phyloP scores from a whole-genome alignment of 768 basidiomycete genomes.

The Hericium erinaceus region DNA sequence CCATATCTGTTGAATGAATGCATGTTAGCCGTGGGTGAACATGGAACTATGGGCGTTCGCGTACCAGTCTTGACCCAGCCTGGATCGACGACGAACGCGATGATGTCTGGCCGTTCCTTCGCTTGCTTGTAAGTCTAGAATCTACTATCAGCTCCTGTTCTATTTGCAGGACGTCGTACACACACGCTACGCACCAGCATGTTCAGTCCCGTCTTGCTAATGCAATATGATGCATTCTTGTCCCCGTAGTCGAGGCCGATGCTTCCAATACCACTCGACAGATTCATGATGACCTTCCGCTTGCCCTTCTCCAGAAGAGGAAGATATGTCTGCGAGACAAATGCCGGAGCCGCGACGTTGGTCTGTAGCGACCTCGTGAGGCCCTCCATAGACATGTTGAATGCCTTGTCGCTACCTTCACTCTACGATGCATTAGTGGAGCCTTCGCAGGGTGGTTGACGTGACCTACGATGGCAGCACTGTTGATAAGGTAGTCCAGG shows the following conservation, averaged over 20 bases:
- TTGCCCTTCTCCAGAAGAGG: slow-evolving; percentile 25
- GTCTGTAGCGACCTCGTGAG: slow-evolving; percentile 18
- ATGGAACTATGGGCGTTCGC: neutral
- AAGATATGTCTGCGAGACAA: slow-evolving; percentile 25
- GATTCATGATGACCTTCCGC: slow-evolving; percentile 27
- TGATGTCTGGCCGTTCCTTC: slow-evolving; percentile 24
- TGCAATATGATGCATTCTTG: slow-evolving; percentile 24
- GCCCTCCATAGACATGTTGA: slow-evolving; percentile 16
- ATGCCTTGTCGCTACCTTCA: slow-evolving; percentile 19
- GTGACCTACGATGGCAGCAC: slow-evolving; percentile 26
- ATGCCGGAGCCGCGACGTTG: slow-evolving; percentile 28
- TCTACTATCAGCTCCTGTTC: neutral
- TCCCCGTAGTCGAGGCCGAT: slow-evolving; percentile 22
- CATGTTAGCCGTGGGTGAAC: neutral
- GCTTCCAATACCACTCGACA: slow-evolving; percentile 25
- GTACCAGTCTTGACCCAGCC: slow-evolving; percentile 33
- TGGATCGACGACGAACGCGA: slow-evolving; percentile 24
- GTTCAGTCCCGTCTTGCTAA: slow-evolving; percentile 30
- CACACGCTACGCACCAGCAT: slow-evolving; percentile 25
- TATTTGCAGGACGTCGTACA: neutral
- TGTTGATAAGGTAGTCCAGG: slow-evolving; percentile 32
- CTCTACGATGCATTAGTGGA: slow-evolving; percentile 8
- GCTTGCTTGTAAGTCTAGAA: slow-evolving; percentile 27
- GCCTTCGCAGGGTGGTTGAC: too few species aligned
- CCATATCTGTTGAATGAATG: slow-evolving; percentile 22